phyloP scores from a whole-genome alignment of 2,329 filamentous ascomycete species.

The Monilinia fructicola region DNA sequence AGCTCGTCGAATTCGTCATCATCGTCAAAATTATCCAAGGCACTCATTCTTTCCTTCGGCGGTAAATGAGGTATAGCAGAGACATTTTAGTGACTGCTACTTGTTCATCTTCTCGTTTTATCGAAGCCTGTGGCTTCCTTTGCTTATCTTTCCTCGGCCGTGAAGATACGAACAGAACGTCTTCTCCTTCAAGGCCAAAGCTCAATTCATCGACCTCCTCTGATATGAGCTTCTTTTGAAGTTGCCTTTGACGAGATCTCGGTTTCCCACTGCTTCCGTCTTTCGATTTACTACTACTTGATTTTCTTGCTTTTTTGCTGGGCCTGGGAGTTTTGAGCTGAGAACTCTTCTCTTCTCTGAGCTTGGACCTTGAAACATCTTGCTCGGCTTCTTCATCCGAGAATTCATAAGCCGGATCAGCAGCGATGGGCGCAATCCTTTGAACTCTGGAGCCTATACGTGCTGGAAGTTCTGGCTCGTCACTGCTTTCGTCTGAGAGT shows the following conservation, averaged over 20 bases:
- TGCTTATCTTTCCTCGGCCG: conserved; percentile 15
- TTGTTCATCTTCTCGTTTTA: conserved; percentile 1
- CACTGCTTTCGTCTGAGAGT: neutral
- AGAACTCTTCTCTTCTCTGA: conserved; percentile 6
- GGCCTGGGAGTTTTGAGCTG: neutral
- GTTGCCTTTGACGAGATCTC: conserved; percentile 17
- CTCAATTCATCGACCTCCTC: conserved; percentile 39
- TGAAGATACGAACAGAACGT: conserved; percentile 32
- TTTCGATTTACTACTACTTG: neutral
- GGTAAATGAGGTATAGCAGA: neutral
- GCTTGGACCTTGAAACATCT: neutral
- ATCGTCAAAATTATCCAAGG: neutral
- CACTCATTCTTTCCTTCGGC: neutral
- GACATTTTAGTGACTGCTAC: neutral
- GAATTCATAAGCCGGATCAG: conserved; percentile 13
- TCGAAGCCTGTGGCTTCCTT: neutral
- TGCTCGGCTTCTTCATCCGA: conserved; percentile 23
- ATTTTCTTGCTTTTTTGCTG: neutral
- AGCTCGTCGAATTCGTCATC: conserved; percentile 22
- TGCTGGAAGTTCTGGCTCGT: conserved; percentile 10
- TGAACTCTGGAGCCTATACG: neutral
- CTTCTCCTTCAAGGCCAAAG: conserved; percentile 28
- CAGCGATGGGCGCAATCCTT: conserved; percentile 3
- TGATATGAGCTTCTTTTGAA: conserved; percentile 10
- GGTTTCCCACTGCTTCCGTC: neutral